Evolutionary conservation across 371 early-diverging fungal genomes (phyloP).

Genomic region (Coemansia linderi): DNA sequence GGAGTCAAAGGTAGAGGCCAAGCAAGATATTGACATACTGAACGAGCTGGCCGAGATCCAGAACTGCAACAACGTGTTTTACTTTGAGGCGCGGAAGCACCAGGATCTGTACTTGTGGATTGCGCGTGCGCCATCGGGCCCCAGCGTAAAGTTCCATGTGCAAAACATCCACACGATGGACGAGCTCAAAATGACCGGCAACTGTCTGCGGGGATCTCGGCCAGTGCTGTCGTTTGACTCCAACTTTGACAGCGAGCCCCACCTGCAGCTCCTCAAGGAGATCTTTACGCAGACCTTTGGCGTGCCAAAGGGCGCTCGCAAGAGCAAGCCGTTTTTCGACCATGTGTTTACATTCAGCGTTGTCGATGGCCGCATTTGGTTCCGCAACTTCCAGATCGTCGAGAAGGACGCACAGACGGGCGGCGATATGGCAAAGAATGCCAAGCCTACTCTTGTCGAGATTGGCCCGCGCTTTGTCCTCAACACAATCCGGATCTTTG

Average conservation of each 20-base stretch:
- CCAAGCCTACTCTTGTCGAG: slow-evolving; percentile 83
- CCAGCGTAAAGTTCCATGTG: slow-evolving; percentile 92
- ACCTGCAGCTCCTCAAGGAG: slow-evolving; percentile 85
- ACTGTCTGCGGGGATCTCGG: slow-evolving; percentile 95
- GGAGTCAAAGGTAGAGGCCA: slow-evolving; percentile 86
- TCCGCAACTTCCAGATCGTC: slow-evolving; percentile 90
- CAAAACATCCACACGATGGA: slow-evolving; percentile 98
- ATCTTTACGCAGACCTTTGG: slow-evolving; percentile 84
- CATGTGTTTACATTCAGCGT: slow-evolving; percentile 90
- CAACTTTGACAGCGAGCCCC: slow-evolving; percentile 82
- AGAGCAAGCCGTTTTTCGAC: slow-evolving; percentile 95
- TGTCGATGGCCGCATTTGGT: slow-evolving; percentile 90
- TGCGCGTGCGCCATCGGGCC: slow-evolving; percentile 92
- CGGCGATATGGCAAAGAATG: slow-evolving; percentile 58
- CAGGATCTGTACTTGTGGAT: slow-evolving; percentile 95
- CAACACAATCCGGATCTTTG: slow-evolving; percentile 89
- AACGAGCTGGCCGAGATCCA: slow-evolving; percentile 95
- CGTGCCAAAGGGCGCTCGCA: slow-evolving; percentile 83
- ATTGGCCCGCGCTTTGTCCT: slow-evolving; percentile 98
- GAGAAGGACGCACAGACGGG: slow-evolving; percentile 53
- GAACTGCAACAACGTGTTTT: slow-evolving; percentile 96
- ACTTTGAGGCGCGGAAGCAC: slow-evolving; percentile 91
- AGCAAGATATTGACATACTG: slow-evolving; percentile 80
- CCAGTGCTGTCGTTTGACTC: slow-evolving; percentile 92
- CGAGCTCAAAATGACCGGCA: slow-evolving; percentile 96